A percentile compares a stretch with the other conserved stretches of the same genome.
These are phyloP conservation scores for Bipolaris zeicola DNA, from an alignment of 2,329 filamentous ascomycete species.

Conservation along the genomic window DNA sequence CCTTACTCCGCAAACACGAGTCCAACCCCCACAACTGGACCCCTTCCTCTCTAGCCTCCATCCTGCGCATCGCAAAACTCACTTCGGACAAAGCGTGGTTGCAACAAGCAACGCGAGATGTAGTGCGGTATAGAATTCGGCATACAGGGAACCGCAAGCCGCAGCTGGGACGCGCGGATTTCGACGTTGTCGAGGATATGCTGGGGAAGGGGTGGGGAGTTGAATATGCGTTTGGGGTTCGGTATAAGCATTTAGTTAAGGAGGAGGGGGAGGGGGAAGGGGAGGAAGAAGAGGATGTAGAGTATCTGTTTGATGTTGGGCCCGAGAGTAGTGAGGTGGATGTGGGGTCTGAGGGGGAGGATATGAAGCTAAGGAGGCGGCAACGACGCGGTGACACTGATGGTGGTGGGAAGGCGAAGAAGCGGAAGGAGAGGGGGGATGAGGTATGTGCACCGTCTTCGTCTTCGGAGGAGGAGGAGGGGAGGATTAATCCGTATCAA, in stretches of 20 bases:
- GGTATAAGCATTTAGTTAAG: conserved; percentile 38
- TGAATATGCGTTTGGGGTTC: conserved; percentile 28
- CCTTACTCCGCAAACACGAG: conserved; percentile 29
- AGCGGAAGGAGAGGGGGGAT: no score
- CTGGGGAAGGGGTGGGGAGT: conserved; percentile 33
- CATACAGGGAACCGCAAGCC: conserved; percentile 41
- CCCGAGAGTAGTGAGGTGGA: conserved; percentile 4
- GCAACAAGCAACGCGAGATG: conserved; percentile 33
- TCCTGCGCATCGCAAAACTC: conserved; percentile 33
- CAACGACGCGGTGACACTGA: no score
- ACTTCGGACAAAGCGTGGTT: conserved; percentile 30
- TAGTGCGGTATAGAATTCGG: conserved; percentile 39
- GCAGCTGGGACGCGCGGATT: conserved; percentile 40
- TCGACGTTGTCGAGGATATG: conserved; percentile 44
- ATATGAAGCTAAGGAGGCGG: no score
- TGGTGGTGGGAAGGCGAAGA: no score
- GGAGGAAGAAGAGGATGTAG: conserved; percentile 29
- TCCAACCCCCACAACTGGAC: conserved; percentile 39
- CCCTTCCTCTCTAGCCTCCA: conserved; percentile 34
- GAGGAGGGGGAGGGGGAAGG: conserved; percentile 7
- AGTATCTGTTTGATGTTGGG: conserved; percentile 24
- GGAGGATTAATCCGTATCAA: no score
- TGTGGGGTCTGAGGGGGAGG: not conserved
- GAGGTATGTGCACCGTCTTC: no score
- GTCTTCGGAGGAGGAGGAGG: no score